phyloP scores from a whole-genome alignment of 1,284 basidiomycete genomes.

The Apiotrichum porosum region DNA sequence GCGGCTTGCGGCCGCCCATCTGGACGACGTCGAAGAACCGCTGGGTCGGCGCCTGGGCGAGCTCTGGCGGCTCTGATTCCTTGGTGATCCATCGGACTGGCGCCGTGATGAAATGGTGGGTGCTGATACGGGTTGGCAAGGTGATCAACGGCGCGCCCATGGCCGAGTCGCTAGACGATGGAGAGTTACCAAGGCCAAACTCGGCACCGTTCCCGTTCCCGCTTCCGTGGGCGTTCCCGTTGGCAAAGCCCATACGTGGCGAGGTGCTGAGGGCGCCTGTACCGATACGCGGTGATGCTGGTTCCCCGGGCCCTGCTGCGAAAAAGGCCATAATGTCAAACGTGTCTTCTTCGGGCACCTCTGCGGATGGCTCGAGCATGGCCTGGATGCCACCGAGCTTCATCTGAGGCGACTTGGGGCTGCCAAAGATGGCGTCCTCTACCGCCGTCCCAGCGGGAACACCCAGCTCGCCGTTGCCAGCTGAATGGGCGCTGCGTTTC shows the following conservation, averaged over 20 bases:
- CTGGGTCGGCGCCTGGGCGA: constrained; percentile 30
- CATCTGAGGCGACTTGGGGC: constrained; percentile 8
- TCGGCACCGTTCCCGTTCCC: background rate
- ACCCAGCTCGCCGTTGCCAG: too few relatives aligned
- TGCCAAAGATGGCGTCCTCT: background rate
- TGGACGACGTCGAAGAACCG: constrained; percentile 46
- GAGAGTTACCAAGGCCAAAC: background rate
- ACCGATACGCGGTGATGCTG: background rate
- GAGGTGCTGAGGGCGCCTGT: background rate
- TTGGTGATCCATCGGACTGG: constrained; percentile 13
- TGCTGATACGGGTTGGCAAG: background rate
- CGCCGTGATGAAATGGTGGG: background rate
- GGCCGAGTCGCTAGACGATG: background rate
- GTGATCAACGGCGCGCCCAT: background rate
- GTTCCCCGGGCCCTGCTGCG: constrained; percentile 4
- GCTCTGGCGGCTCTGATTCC: constrained; percentile 6
- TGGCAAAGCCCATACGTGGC: background rate
- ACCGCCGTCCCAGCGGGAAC: too few relatives aligned
- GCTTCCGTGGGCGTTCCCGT: background rate
- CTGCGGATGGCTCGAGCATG: constrained; percentile 16
- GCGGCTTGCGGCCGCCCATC: constrained; percentile 36
- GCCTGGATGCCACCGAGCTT: constrained; percentile 13
- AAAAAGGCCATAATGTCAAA: constrained; percentile 41
- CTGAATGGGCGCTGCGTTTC: background rate
- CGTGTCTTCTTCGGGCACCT: constrained; percentile 20